Percentiles rank a stretch among this genome's conserved stretches.
Conservation (phyloP, 441 rosid species). For the Eugenia klotzschiana region DNA sequence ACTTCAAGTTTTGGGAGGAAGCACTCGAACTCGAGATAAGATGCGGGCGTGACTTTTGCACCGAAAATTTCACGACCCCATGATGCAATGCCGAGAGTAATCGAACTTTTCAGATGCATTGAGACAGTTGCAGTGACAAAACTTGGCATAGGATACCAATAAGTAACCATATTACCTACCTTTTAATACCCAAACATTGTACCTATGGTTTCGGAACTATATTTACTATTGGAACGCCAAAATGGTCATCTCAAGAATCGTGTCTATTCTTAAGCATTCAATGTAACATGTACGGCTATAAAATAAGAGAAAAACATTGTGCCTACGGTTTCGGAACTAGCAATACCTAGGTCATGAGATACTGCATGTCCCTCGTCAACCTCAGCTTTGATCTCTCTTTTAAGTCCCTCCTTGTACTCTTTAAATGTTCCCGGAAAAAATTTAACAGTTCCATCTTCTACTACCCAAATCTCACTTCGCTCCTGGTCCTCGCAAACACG, state of each 20-base stretch:
- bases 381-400: conserved; percentile 67
- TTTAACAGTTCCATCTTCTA: conserved; percentile 59
- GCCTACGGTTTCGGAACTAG: background rate
- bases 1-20: background rate
- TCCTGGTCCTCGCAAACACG: conserved; percentile 76
- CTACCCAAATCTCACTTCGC: conserved; percentile 74
- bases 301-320: background rate
- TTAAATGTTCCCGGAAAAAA: conserved; percentile 54
- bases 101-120: background rate
- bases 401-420: conserved; percentile 75
- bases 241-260: too few relatives aligned
- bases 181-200: background rate
- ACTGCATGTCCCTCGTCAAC: conserved; percentile 48
- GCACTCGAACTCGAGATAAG: background rate
- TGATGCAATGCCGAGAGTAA: background rate
- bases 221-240: too few relatives aligned
- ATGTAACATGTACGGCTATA: background rate
- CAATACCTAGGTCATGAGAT: background rate
- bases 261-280: too few relatives aligned
- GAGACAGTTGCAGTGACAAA: background rate
- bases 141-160: background rate
- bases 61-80: background rate
- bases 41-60: background rate
- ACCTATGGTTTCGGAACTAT: too few relatives aligned
- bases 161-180: background rate